Conservation (phyloP, 495 filamentous ascomycete genomes). For the Aspergillus cristatus region DNA sequence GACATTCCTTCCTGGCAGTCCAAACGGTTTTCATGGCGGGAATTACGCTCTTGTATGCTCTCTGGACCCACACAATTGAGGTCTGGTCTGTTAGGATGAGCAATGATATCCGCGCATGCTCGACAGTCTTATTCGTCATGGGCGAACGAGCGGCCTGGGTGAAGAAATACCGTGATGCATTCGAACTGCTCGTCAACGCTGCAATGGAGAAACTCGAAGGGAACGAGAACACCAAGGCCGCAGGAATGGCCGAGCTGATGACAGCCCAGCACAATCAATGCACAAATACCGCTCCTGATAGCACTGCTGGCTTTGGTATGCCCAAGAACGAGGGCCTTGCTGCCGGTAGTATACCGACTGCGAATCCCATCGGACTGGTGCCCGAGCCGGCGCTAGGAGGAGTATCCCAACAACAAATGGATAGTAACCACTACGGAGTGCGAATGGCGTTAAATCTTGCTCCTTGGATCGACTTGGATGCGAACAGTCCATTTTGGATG, state of each 20-base stretch:
- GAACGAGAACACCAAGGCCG: constrained; percentile 26
- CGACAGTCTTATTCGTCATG: constrained; percentile 46
- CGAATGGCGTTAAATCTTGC: constrained; percentile 38
- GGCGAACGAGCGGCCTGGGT: constrained; percentile 43
- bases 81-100: constrained; percentile 45
- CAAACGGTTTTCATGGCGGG: constrained; percentile 49
- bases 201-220: constrained; percentile 45
- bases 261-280: constrained; percentile 25
- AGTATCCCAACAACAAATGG: background rate
- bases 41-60: constrained; percentile 41
- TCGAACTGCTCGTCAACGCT: constrained; percentile 44
- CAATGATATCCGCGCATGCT: constrained; percentile 47
- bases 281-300: constrained; percentile 3
- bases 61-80: constrained; percentile 37
- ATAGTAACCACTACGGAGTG: constrained; percentile 26
- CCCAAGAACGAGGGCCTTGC: constrained; percentile 5
- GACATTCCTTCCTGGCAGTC: constrained; percentile 46
- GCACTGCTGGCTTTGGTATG: constrained; percentile 8
- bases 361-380: constrained; percentile 9
- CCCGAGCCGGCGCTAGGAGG: constrained; percentile 6
- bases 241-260: constrained; percentile 36
- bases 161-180: constrained; percentile 46
- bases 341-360: constrained; percentile 1
- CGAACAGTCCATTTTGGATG: constrained; percentile 35
- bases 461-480: constrained; percentile 37